phyloP scores from a whole-genome alignment of 805 yeast genomes.

The Ogataea pilisensis region DNA sequence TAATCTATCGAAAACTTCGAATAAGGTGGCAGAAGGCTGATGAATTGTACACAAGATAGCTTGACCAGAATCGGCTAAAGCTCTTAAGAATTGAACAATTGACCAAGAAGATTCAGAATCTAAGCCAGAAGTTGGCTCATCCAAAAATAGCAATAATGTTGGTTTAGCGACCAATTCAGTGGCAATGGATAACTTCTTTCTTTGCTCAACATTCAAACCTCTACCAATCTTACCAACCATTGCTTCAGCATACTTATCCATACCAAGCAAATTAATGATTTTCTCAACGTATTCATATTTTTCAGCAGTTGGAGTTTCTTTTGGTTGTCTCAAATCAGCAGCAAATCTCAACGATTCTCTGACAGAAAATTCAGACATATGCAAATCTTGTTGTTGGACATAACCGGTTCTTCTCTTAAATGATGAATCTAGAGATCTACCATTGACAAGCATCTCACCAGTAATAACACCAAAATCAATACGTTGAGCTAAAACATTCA shows the following conservation, averaged over 20 bases:
- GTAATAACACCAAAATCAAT: slow-evolving; percentile 48
- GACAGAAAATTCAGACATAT: slow-evolving; percentile 47
- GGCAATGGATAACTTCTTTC: slow-evolving; percentile 50
- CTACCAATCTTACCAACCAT: slow-evolving; percentile 42
- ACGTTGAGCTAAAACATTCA: slow-evolving; percentile 51
- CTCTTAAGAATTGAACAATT: slow-evolving; percentile 47
- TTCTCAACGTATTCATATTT: slow-evolving; percentile 41
- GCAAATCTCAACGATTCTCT: slow-evolving; percentile 47
- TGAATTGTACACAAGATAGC: slow-evolving; percentile 54
- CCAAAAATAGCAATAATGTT: slow-evolving; percentile 47
- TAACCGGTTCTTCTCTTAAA: slow-evolving; percentile 52
- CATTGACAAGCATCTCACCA: slow-evolving; percentile 55
- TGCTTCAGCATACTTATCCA: slow-evolving; percentile 48
- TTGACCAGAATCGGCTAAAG: slow-evolving; percentile 48
- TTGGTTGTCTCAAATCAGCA: slow-evolving; percentile 46
- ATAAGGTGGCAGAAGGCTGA: slow-evolving; percentile 46
- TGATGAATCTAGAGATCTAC: slow-evolving; percentile 44
- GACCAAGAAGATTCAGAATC: slow-evolving; percentile 59
- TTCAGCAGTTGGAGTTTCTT: slow-evolving; percentile 34
- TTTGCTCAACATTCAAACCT: slow-evolving; percentile 51
- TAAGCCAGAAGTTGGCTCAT: slow-evolving; percentile 58
- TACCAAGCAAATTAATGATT: slow-evolving; percentile 36
- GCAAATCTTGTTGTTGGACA: slow-evolving; percentile 54
- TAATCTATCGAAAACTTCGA: slow-evolving; percentile 40
- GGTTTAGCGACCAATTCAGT: slow-evolving; percentile 55